Percentiles rank a stretch among this genome's conserved stretches.
Conservation (phyloP, 2,329 filamentous ascomycete genomes). For the Aspergillus neotritici region DNA sequence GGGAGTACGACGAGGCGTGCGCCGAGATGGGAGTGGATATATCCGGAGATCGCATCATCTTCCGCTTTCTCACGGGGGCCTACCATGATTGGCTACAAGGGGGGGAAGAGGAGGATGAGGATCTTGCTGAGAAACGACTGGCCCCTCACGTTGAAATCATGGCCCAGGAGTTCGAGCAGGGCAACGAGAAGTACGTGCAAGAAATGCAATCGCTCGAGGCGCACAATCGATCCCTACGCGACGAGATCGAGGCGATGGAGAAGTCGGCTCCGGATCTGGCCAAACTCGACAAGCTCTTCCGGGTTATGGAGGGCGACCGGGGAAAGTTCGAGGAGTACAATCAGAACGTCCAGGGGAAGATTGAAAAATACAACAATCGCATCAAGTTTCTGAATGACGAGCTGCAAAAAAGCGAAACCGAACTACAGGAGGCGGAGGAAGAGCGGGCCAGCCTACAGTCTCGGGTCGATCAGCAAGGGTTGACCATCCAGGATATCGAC, state of each 20-base stretch:
- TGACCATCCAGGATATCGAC: conserved; percentile 97
- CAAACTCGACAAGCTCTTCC: conserved; percentile 80
- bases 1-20: conserved; percentile 85
- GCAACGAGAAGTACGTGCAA: conserved; percentile 77
- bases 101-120: conserved; percentile 80
- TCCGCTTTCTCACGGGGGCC: conserved; percentile 80
- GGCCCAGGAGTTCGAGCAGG: conserved; percentile 77
- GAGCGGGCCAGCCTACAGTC: conserved; percentile 76
- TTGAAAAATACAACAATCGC: conserved; percentile 79
- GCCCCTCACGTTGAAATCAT: conserved; percentile 81
- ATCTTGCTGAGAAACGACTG: conserved; percentile 72
- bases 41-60: conserved; percentile 84
- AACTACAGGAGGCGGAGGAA: conserved; percentile 73
- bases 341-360: conserved; percentile 70
- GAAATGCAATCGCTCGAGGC: conserved; percentile 81
- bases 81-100: conserved; percentile 93
- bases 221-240: conserved; percentile 71
- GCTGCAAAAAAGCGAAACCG: conserved; percentile 68
- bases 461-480: conserved; percentile 84
- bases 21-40: conserved; percentile 83
- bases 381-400: conserved; percentile 81
- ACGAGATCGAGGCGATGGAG: conserved; percentile 84
- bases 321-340: conserved; percentile 96
- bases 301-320: conserved; percentile 90
- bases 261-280: conserved; percentile 79